Conservation (phyloP, 352 stramenopile species). For the Aphanomyces cochlioides region DNA sequence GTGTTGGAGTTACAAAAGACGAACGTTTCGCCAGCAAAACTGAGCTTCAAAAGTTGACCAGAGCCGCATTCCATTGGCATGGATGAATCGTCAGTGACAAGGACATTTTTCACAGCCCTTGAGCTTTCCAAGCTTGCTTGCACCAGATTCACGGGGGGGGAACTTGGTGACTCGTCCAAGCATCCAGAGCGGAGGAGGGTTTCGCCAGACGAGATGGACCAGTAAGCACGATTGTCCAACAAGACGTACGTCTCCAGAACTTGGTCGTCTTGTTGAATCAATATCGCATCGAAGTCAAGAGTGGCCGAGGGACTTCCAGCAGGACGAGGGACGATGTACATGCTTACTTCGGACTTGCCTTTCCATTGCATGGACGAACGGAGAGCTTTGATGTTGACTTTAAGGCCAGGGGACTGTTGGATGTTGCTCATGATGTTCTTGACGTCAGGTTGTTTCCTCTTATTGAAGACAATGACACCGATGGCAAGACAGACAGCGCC, state of each 20-base stretch:
- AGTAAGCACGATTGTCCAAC: constrained; percentile 39
- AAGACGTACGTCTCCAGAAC: constrained; percentile 43
- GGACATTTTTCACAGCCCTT: neutral
- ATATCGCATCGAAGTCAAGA: constrained; percentile 46
- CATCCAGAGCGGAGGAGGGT: constrained; percentile 35
- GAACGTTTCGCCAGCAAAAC: constrained; percentile 42
- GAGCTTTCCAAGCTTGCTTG: neutral
- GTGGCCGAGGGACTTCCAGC: constrained; percentile 31
- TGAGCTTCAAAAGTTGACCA: constrained; percentile 39
- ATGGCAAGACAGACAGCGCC: neutral
- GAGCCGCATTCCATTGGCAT: constrained; percentile 32
- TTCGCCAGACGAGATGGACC: constrained; percentile 32
- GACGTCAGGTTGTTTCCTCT: neutral
- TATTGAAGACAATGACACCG: constrained; percentile 4
- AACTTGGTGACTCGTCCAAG: constrained; percentile 25
- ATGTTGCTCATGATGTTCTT: constrained; percentile 17
- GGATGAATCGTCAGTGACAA: neutral
- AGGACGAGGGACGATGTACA: constrained; percentile 42
- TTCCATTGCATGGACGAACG: constrained; percentile 52
- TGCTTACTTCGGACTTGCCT: constrained; percentile 41
- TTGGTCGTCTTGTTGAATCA: constrained; percentile 36
- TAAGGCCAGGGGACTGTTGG: constrained; percentile 36
- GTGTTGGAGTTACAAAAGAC: constrained; percentile 37
- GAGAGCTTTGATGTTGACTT: constrained; percentile 47
- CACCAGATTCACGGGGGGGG: constrained; percentile 35